Base-by-base conservation (phyloP, 495 filamentous ascomycete species). In the Poronia punctata region DNA sequence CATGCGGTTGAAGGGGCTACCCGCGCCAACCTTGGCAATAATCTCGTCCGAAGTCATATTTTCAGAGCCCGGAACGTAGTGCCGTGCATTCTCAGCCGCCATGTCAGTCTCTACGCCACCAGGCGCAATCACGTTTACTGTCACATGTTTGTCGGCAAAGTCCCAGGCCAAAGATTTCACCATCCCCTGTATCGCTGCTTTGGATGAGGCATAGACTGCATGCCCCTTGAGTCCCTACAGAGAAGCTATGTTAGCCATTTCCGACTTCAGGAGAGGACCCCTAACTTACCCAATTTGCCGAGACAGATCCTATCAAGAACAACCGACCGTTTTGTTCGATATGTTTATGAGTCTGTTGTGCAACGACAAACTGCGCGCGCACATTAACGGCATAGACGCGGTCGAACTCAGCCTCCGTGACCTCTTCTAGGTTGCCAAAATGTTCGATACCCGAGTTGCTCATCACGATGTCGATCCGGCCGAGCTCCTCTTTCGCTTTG, bases 61-160 rank as follows among this genome's bases (percentile, higher is more conserved):
- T 29, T 64, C 47, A 18, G 60, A 70, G 35, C 68, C 72, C 5
- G 76, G 75, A 20, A 72, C 68, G 49, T 86, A 84, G 40, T 80
- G 72, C 75, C 76, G 79, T 5, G 76, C 70, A 52, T 80, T 79
- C 46, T 76, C 67, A 21, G 74, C 62, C 60, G 75, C 82, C 83
- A 86, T 87, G 52, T 87, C 83, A 17, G 69, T 77, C 72, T 84
- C 83, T 54, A 85, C 73, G 5, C 81, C 82, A 7, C 80, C 83
- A 0, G 83, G 83, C 0, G 83, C 80, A 18, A 86, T 77, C 1
- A 76, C 74, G 40, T 86, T 85, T 40, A 84, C 80, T 0, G 81
- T 86, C 57, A 81, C 81, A 11, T 72, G 71, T 53, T 72, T 72
- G 46, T 67, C 66, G 10, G 82, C 82, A 49, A 77, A 82, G 51